phyloP scores from a whole-genome alignment of 805 yeast species.

The Candida nanaspora region DNA sequence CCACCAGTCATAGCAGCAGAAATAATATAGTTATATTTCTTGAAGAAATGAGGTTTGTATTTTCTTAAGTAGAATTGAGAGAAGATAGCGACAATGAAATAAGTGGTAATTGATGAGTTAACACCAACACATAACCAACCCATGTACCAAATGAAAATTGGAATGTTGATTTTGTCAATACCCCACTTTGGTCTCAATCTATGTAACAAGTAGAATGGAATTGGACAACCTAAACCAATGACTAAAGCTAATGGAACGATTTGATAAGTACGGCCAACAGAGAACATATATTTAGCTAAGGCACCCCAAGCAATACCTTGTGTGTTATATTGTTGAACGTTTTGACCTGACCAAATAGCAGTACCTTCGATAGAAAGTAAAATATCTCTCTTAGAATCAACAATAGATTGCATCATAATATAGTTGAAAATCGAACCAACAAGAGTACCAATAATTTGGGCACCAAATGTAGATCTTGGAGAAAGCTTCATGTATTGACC shows the following conservation, averaged over 20 bases:
- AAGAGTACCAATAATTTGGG: slow-evolving; percentile 34
- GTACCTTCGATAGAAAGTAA: slow-evolving; percentile 22
- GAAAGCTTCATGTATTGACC: slow-evolving; percentile 38
- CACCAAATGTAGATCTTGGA: slow-evolving; percentile 33
- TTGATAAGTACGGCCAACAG: slow-evolving; percentile 21
- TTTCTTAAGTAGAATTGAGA: slow-evolving; percentile 20
- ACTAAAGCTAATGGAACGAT: slow-evolving; percentile 23
- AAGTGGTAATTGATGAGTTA: slow-evolving; percentile 23
- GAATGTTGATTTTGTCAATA: slow-evolving; percentile 16
- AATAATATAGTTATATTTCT: slow-evolving; percentile 42
- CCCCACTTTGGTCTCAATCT: slow-evolving; percentile 24
- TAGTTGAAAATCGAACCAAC: slow-evolving; percentile 18
- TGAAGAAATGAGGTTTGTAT: slow-evolving; percentile 18
- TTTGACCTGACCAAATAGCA: slow-evolving; percentile 29
- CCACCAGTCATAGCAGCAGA: slow-evolving; percentile 48
- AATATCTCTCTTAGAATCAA: slow-evolving; percentile 22
- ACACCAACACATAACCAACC: slow-evolving; percentile 28
- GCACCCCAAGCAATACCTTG: slow-evolving; percentile 29
- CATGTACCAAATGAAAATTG: slow-evolving; percentile 24
- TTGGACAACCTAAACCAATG: slow-evolving; percentile 21
- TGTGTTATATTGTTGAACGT: slow-evolving; percentile 28
- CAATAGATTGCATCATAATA: slow-evolving; percentile 25
- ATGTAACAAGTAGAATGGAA: slow-evolving; percentile 23
- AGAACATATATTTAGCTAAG: slow-evolving; percentile 24
- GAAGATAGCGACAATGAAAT: slow-evolving; percentile 19